phyloP scores from a whole-genome alignment of 306 rosid species.

The Sindora glabra region DNA sequence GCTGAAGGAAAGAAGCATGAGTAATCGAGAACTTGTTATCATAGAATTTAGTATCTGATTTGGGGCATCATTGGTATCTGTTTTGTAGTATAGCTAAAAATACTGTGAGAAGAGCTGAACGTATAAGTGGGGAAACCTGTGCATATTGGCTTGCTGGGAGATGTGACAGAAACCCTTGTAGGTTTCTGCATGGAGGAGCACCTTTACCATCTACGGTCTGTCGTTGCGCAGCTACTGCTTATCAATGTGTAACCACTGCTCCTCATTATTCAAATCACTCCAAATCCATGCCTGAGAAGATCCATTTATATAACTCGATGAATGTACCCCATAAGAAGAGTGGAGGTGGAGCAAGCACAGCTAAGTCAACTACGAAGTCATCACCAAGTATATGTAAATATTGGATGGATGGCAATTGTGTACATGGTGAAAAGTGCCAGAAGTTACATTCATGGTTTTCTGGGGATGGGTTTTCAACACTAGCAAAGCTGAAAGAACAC shows the following conservation, averaged over 20 bases:
- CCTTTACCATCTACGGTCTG: background rate
- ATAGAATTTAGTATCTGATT: background rate
- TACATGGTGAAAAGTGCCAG: slow-evolving; percentile 21
- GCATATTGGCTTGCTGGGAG: slow-evolving; percentile 13
- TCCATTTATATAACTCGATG: too few relatives aligned
- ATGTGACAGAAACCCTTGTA: slow-evolving; percentile 22
- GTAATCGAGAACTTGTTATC: background rate
- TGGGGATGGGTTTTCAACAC: slow-evolving; percentile 20
- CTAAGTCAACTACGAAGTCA: background rate
- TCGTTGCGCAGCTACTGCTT: background rate
- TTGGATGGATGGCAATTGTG: slow-evolving; percentile 28
- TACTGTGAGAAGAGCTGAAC: background rate
- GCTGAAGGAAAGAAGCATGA: background rate
- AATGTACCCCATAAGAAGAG: slow-evolving; percentile 16
- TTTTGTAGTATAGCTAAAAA: background rate
- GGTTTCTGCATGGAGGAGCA: background rate
- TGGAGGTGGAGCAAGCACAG: background rate
- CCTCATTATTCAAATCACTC: background rate
- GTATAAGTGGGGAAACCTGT: background rate
- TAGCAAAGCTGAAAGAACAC: slow-evolving; percentile 42
- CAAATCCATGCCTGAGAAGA: too few relatives aligned
- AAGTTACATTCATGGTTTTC: slow-evolving; percentile 27
- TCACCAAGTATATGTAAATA: slow-evolving; percentile 23
- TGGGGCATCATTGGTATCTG: background rate
- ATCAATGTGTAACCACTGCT: background rate